Conservation (phyloP, 1,139 yeast genomes). For the Diutina sp. region DNA sequence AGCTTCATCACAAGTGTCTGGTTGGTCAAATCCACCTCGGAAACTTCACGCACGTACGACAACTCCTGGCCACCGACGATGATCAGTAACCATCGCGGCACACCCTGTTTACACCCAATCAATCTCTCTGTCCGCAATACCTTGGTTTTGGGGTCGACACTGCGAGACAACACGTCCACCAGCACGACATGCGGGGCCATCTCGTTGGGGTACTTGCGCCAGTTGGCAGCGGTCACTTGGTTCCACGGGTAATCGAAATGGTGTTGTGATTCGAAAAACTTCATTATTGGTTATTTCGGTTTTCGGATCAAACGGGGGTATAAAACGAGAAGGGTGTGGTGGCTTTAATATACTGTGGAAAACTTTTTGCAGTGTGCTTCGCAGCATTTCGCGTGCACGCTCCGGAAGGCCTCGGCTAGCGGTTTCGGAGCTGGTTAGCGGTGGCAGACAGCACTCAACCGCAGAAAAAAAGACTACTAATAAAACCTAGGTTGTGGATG, state of each 20-base stretch:
- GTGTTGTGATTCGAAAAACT: conserved; percentile 59
- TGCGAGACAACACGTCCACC: conserved; percentile 75
- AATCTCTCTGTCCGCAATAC: conserved; percentile 72
- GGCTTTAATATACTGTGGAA: background rate
- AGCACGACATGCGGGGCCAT: conserved; percentile 89
- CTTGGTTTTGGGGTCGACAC: conserved; percentile 41
- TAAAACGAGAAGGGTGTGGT: too few species aligned
- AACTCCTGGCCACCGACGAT: conserved; percentile 64
- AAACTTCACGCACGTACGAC: conserved; percentile 80
- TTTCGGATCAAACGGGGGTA: background rate
- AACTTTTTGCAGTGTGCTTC: background rate
- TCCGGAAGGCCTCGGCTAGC: background rate
- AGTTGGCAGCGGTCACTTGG: conserved; percentile 89
- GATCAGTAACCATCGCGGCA: conserved; percentile 70
- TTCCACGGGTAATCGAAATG: conserved; percentile 81
- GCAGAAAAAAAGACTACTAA: too few species aligned
- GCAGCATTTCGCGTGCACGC: background rate
- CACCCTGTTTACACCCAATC: conserved; percentile 79
- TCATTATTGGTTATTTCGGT: conserved; percentile 33
- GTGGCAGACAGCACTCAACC: too few species aligned
- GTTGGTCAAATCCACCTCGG: conserved; percentile 61
- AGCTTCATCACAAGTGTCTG: conserved; percentile 69
- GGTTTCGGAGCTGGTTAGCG: background rate
- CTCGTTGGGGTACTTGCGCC: conserved; percentile 95
- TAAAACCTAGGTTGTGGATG: too few species aligned